phyloP scores from a whole-genome alignment of 192 early-diverging fungal species.

The Entomortierella lignicola region DNA sequence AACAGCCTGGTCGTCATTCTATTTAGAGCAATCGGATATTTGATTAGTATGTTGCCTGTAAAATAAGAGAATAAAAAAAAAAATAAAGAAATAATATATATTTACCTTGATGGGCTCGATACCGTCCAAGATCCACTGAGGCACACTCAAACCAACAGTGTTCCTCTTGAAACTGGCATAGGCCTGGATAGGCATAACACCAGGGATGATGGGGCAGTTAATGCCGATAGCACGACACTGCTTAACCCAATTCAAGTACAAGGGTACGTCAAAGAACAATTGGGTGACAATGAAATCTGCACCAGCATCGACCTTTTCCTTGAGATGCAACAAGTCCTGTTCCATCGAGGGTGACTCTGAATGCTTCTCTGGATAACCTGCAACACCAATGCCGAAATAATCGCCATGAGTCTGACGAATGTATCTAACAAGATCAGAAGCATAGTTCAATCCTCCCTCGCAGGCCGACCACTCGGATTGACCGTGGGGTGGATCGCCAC shows the following conservation, averaged over 20 bases:
- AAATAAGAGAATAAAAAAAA: too few relatives aligned
- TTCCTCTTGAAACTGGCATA: slow-evolving; percentile 94
- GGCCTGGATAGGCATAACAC: slow-evolving; percentile 97
- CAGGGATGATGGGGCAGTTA: slow-evolving; percentile 89
- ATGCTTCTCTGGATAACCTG: slow-evolving; percentile 97
- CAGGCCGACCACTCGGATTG: slow-evolving; percentile 82
- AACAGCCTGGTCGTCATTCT: slow-evolving; percentile 93
- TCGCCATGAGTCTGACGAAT: slow-evolving; percentile 91
- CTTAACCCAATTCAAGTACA: slow-evolving; percentile 85
- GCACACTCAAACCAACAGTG: slow-evolving; percentile 90
- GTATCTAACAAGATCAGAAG: slow-evolving; percentile 90
- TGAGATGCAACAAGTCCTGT: slow-evolving; percentile 83
- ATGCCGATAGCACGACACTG: slow-evolving; percentile 81
- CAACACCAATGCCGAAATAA: slow-evolving; percentile 97
- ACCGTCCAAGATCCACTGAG: slow-evolving; percentile 82
- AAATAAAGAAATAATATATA: too few relatives aligned
- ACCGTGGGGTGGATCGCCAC: slow-evolving; percentile 93
- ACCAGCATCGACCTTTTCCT: slow-evolving; percentile 91
- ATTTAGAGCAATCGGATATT: too few relatives aligned
- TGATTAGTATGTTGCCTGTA: too few relatives aligned
- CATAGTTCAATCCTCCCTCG: slow-evolving; percentile 90
- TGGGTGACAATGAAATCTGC: slow-evolving; percentile 96
- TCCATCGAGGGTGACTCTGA: slow-evolving; percentile 78
- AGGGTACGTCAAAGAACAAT: slow-evolving; percentile 93
- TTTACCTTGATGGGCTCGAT: slow-evolving; percentile 96